Evolutionary conservation across 352 stramenopile genomes (phyloP), one percentile per base, ranked within the genome.

Genomic region (Discostella stelligera): DNA sequence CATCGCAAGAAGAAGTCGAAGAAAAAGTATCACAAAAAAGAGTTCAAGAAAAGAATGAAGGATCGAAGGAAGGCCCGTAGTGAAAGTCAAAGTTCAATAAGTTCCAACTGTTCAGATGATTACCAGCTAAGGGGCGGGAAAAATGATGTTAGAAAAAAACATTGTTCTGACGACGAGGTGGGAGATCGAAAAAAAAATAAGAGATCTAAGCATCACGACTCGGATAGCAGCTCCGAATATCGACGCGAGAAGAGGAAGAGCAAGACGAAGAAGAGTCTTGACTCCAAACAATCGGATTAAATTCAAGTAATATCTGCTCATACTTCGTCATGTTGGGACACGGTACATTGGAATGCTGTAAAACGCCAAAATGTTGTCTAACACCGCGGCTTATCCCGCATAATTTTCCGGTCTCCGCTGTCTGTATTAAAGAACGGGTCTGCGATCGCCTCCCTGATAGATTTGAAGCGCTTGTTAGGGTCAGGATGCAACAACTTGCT

Each of bases 391-490:
- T 25, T 11, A 30, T 66, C 52, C 53, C 64, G 48, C 52, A 74
- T 76, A 6, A 83, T 69, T 39, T 69, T 76, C 54, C 76, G 71
- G 46, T 83, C 69, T 20, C 64, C 76, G 44, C 30, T 60, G 62
- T 83, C 76, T 59, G 76, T 83, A 30, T 30, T 75, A 21, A 93
- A 93, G 66, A 88, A 93, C 10, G 85, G 75, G 78, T 93, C 83
- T 60, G 88, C 82, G 21, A 93, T 71, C 21, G 88, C 85, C 32
- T 87, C 74, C 53, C 88, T 68, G 71, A 93, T 91, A 4, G 85
- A 90, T 50, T 76, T 76, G 49, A 85, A 84, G 46, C 88, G 71
- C 49, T 86, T 62, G 0, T 69, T 71, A 5, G 82, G 84, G 76
- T 93, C 84, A 71, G 84, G 83, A 76, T 93, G 71, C 0, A 93